Percentiles rank a stretch among this genome's conserved stretches.
phyloP scores from a whole-genome alignment of 2,329 filamentous ascomycete genomes.

The Cordyceps fumosorosea region DNA sequence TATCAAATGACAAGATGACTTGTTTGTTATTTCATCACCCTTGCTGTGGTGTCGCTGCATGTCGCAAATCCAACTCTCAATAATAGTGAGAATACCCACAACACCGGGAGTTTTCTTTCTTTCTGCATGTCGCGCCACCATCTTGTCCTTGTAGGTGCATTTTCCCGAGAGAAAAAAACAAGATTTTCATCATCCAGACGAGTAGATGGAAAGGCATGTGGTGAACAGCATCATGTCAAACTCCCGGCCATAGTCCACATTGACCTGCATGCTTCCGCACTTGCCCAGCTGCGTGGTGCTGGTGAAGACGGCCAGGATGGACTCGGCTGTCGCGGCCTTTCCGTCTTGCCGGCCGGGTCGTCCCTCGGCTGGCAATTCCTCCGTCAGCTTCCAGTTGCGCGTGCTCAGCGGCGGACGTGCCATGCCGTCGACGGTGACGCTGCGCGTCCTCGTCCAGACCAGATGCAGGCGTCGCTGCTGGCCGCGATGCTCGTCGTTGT shows the following conservation, averaged over 20 bases:
- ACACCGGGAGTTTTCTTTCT: neutral
- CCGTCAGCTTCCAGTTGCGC: conserved; percentile 15
- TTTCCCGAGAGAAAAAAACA: neutral
- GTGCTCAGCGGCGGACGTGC: conserved; percentile 4
- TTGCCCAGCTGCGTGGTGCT: neutral
- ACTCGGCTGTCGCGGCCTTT: neutral
- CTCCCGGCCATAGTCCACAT: conserved; percentile 12
- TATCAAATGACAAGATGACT: neutral
- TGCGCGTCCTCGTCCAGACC: conserved; percentile 14
- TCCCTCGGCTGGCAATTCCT: neutral
- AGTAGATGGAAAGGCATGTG: conserved; percentile 13
- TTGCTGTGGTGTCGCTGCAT: too few relatives aligned
- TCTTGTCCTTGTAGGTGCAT: neutral
- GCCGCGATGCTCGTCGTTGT: neutral
- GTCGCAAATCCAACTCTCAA: neutral
- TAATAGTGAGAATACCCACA: neutral
- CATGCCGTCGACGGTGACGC: conserved; percentile 15
- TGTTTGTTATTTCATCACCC: neutral
- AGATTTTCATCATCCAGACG: neutral
- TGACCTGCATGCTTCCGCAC: conserved; percentile 14
- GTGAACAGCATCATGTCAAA: conserved; percentile 14
- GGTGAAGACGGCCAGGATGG: conserved; percentile 14
- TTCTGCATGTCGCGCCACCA: neutral
- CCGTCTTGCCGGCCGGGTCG: neutral
- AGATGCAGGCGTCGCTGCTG: neutral